Conservation (phyloP, 371 early-diverging fungal species). For the Rhizopus sp. region DNA sequence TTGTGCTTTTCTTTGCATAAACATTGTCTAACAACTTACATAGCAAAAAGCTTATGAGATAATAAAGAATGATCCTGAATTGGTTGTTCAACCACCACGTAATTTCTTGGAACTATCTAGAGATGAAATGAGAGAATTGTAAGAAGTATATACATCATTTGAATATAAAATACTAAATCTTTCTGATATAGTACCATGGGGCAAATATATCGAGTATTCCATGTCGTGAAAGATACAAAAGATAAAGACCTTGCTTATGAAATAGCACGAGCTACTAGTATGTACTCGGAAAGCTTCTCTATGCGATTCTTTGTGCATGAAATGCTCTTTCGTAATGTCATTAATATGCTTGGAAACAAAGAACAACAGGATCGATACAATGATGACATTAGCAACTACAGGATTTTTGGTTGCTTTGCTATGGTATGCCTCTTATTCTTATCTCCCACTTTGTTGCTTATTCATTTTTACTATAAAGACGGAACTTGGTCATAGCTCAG, state of each 20-base stretch:
- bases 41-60: conserved; percentile 47
- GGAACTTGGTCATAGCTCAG: conserved; percentile 79
- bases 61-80: conserved; percentile 60
- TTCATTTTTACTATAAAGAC: conserved; percentile 34
- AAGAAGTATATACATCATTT: conserved; percentile 11
- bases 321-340: conserved; percentile 56
- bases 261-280: conserved; percentile 21
- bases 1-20: neutral
- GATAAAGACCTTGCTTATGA: conserved; percentile 19
- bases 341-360: conserved; percentile 59
- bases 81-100: conserved; percentile 53
- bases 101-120: conserved; percentile 61
- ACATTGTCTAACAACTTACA: neutral
- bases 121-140: conserved; percentile 65
- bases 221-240: conserved; percentile 19
- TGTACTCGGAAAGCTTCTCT: conserved; percentile 61
- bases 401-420: conserved; percentile 69
- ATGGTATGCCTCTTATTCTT: conserved; percentile 47
- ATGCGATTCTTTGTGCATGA: conserved; percentile 69
- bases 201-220: conserved; percentile 52
- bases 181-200: conserved; percentile 51
- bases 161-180: neutral
- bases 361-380: conserved; percentile 62
- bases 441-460: neutral
- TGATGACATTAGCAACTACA: conserved; percentile 51